Evolutionary conservation across 352 stramenopile species (phyloP), one percentile per base, ranked within the genome.

Genomic region (Phytophthora ohioensis): DNA sequence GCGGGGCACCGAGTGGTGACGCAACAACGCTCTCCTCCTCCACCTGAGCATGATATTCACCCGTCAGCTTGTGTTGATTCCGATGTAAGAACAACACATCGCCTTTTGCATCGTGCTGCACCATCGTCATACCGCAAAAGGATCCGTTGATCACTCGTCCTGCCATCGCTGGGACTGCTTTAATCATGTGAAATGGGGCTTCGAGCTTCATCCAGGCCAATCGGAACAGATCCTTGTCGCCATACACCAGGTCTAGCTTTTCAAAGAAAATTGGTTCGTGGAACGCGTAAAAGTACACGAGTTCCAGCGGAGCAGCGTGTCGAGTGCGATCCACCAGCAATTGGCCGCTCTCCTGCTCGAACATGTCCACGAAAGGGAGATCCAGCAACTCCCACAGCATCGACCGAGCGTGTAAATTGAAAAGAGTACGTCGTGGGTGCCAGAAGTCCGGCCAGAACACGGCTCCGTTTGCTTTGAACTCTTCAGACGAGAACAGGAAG

Each of bases 401-500:
- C 45, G 75, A 83, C 10, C 61, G 39, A 17, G 62, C 67, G 52
- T 88, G 74, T 27, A 88, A 57, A 55, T 88, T 88, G 59, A 85
- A 87, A 12, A 87, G 79, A 2, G 79, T 78, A 54, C 75, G 71
- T 35, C 31, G 57, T 7, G 79, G 76, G 27, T 90, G 79, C 78
- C 78, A 91, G 54, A 87, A 87, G 45, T 88, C 82, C 3, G 79
- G 82, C 82, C 82, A 91, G 39, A 91, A 90, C 2, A 91, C 30
- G 11, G 84, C 80, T 6, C 78, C 79, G 0, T 61, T 78, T 5
- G 54, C 17, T 21, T 51, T 36, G 32, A 84, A 89, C 56, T 80
- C 77, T 0, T 15, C 15, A 0, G 57, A 58, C 5, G 62, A 38
- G 71, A 89, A 89, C 12, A 89, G 49, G 30, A 80, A 84, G 3